Base-by-base conservation (phyloP, 768 basidiomycete genomes). In the Jaapia argillacea region DNA sequence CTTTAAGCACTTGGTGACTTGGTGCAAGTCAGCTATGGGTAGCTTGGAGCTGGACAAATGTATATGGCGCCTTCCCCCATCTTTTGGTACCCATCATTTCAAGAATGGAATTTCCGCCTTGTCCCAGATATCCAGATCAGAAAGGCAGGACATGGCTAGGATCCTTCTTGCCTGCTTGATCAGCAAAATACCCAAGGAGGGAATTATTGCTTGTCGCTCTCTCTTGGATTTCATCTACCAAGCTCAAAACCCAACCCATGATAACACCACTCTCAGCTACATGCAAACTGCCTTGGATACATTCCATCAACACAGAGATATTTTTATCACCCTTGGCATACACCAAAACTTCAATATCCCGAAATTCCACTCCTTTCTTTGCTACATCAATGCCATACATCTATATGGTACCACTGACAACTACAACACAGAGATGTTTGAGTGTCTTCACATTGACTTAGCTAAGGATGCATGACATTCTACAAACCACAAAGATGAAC, bases 361-460 rank as follows among this genome's bases (percentile, higher is more conserved):
- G 0, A 72, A 72, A 46, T 45, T 72, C 1, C 69, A 71, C 44
- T 59, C 50, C 12, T 47, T 60, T 1, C 33, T 24, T 1, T 70
- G 71, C 45, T 71, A 68, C 46, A 13, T 47, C 1, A 7, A 45
- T 2, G 26, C 43, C 4, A 70, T 71, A 48, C 36, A 49, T 18
- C 39, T 44, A 3, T 51, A 53, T 25, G 69, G 71, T 2, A 55
- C 63, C 1, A 51, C 60, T 1, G 66, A 70, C 43, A 64, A 65
- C 45, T 68, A 54, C 48, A 62, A 66, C 44, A 71, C 67, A 1
- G 57, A 70, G 46, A 54, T 54, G 23, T 59, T 63, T 2, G 67
- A 72, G 46, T 52, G 60, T 0, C 54, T 67, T 0, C 68, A 72
- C 44, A 71, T 70, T 36, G 60, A 69, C 39, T 50, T 60, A 6